Evolutionary conservation across 2,329 filamentous ascomycete species (phyloP), one percentile per base, ranked within the genome.

Genomic region (Nannizziopsis barbatae): DNA sequence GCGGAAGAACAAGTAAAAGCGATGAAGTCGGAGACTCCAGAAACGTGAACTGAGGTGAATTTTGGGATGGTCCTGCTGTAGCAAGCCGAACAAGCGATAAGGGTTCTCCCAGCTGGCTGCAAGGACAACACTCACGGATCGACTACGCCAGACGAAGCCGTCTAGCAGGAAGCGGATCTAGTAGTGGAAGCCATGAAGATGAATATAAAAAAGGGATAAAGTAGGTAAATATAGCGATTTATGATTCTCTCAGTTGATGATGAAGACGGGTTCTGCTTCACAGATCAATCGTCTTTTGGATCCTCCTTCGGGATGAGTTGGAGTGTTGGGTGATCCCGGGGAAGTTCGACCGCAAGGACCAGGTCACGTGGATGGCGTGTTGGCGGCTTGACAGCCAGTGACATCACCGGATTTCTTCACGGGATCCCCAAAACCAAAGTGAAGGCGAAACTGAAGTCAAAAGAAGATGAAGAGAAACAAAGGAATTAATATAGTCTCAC

Each of bases 91-190:
- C 22, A 64, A 64, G 62, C 57, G 64, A 69, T 65, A 66, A 66
- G 62, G 57, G 62, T 60, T 62, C 60, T 67, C 64, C 61, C 59
- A 60, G 66, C 67, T 70, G 65, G 69, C 60, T 68, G 65, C 66
- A 67, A 63, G 66, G 67, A 62, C 58, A 63, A 60, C 56, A 60
- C 62, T 64, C 61, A 63, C 56, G 60, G 58, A 62, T 60, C 57
- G 60, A 61, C 62, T 59, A 53, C 63, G 69, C 69, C 60, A 71
- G 69, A 71, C 69, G 60, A 58, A 50, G 51, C 57, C 61, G 69
- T 66, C 68, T 70, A 74, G 70, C 68, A 63, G 57, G 55, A 55
- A 52, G 45, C 35, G 57, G 55, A 57, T 43, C 44, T 47, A 50
- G 50, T 44, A 43, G 31, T 53, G 22, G 50, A 38, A 52, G 50